Base-by-base conservation (phyloP, 805 yeast genomes). In the Tetrapisispora taiwanensis region DNA sequence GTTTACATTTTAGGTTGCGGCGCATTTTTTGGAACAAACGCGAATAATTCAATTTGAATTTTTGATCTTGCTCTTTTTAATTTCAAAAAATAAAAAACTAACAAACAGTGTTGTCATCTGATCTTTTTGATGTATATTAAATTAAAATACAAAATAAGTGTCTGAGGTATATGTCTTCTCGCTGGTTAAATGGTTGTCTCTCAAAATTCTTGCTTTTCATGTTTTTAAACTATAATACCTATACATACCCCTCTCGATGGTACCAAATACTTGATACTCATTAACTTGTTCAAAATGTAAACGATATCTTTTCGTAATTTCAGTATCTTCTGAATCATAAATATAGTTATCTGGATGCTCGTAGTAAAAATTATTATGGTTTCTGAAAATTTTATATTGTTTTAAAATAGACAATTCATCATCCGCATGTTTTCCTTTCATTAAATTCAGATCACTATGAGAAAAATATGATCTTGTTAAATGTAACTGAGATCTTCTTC, bases 231-330 rank as follows among this genome's bases (percentile, higher is more conserved):
- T 65, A 46, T 69, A 69, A 46, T 69, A 69, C 46, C 70, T 63
- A 45, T 69, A 69, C 56, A 69, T 69, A 10, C 73, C 73, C 33
- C 73, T 59, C 49, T 69, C 73, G n/a, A 65, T 53, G 37, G 67
- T 65, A 3, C 72, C 73, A 55, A 66, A 67, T 10, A 63, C 60
- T 22, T 63, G 63, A 52, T 68, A 68, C 36, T 68, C 67, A 41
- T 63, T 57, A 6, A 59, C 58, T 32, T 62, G 45, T 34, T 58
- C 54, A 26, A 59, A 50, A 46, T 60, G 63, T 13, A 52, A 40
- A 14, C 57, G 53, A 41, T 59, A 59, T 30, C 55, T 46, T 43
- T 48, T 39, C 9, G 60, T 52, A 7, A 56, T 60, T 13, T 53
- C 51, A 7, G 55, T 47, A n/a, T 55, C 58, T 7, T 52, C 45